Base-by-base conservation (phyloP, 2,329 filamentous ascomycete genomes). In the Aureobasidium sp. region DNA sequence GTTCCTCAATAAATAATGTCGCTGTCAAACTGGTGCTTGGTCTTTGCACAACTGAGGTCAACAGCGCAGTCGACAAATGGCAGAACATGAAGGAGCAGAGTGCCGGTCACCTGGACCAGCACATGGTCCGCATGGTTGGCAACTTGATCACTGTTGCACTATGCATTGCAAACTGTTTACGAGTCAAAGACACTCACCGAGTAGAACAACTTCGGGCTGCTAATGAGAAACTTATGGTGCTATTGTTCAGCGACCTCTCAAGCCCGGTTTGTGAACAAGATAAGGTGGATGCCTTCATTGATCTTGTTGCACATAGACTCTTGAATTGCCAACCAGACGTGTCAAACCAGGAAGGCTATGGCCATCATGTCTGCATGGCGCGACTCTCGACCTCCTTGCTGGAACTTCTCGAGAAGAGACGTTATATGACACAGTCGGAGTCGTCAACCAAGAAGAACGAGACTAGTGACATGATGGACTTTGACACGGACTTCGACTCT, bases 71-170 rank as follows among this genome's bases (percentile, higher is more conserved):
- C 6, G 55, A 59, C 5, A 57, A 59, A 36, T 53, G 53, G 53
- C 27, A 59, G 5, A 50, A 59, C 30, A 30, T 45, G 32, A 59
- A 59, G 34, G 54, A 58, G 30, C 54, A 59, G 21, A 34, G 36
- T 25, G 45, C 34, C 10, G 30, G 37, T 9, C 41, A 57, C 66
- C 72, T 83, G 16, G 81, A 77, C 29, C 67, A 73, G 7, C 79
- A 83, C 61, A 77, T 81, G 68, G 68, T 82, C 64, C 78, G 79
- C 41, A 75, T 80, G 34, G 61, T 81, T n/a, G 71, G 72, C 6
- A 79, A 77, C n/a, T 73, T 81, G 49, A 81, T 78, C 67, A 72
- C 80, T 25, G 71, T 78, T 27, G 71, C 69, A 29, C 68, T 69
- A 25, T 80, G 54, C 70, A 71, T 69, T 63, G 67, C 64, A 25